phyloP scores from a whole-genome alignment of 139 green algal genomes.

The Chlamydomonas schloesseri region DNA sequence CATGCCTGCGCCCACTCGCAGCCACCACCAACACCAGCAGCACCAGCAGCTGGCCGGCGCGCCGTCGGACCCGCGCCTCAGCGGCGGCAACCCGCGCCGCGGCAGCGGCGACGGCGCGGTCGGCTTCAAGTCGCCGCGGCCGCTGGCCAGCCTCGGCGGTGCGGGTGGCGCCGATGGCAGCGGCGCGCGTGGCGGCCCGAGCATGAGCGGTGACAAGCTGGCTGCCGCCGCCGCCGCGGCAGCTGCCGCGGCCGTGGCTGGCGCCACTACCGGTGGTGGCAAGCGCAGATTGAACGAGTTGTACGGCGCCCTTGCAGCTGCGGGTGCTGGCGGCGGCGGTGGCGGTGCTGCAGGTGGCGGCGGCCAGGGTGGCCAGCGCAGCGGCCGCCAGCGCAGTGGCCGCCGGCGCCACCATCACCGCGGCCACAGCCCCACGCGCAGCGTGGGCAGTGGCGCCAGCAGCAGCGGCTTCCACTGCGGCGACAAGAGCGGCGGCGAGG shows the following conservation, averaged over 20 bases:
- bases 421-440: constrained; percentile 42
- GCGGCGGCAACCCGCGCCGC: not conserved
- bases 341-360: too few species aligned
- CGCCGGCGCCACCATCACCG: constrained; percentile 45
- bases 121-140: not conserved
- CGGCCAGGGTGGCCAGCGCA: too few species aligned
- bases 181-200: not conserved
- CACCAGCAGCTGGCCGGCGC: not conserved
- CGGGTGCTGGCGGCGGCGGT: not conserved
- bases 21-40: constrained; percentile 5
- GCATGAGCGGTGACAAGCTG: too few species aligned
- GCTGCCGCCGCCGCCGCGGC: too few species aligned
- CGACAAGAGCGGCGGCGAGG: constrained; percentile 55
- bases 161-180: not conserved
- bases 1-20: not conserved
- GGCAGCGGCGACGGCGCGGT: constrained; percentile 15
- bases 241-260: too few species aligned
- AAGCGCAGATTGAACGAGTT: constrained; percentile 24
- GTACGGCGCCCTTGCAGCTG: not conserved
- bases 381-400: not conserved
- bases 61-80: constrained; percentile 10
- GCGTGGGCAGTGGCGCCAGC: constrained; percentile 58
- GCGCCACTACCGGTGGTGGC: not conserved
- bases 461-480: constrained; percentile 58
- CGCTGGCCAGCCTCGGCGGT: not conserved